These are phyloP conservation scores for Sclerotiophoma versabilis DNA, from an alignment of 2,329 filamentous ascomycete genomes.

Conservation along the genomic window DNA sequence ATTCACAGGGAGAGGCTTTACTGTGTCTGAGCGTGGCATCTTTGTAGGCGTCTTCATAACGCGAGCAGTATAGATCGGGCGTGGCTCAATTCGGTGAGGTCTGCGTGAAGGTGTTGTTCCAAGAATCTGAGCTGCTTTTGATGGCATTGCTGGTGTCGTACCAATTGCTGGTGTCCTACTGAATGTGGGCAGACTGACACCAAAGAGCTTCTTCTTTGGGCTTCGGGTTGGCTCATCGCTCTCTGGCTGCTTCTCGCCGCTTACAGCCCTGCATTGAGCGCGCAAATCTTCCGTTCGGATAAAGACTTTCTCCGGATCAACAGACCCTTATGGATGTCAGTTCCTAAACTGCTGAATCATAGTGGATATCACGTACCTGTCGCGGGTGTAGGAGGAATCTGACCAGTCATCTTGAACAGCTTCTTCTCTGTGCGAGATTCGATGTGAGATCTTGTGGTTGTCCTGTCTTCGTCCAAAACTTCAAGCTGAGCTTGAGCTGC, in stretches of 20 bases:
- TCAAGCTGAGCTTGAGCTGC: conserved; percentile 26
- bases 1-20: conserved; percentile 35
- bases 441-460: conserved; percentile 50
- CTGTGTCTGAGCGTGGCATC: conserved; percentile 31
- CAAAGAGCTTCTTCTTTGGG: conserved; percentile 52
- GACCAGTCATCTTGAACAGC: conserved; percentile 44
- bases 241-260: conserved; percentile 17
- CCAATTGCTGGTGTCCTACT: conserved; percentile 20
- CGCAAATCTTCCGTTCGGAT: conserved; percentile 33
- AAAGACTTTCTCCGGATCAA: conserved; percentile 20
- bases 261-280: conserved; percentile 25
- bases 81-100: conserved; percentile 18
- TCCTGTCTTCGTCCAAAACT: conserved; percentile 34
- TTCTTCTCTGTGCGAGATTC: conserved; percentile 50
- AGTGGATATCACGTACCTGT: conserved; percentile 21
- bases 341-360: too few species aligned
- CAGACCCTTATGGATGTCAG: conserved; percentile 6
- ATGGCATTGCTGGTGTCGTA: conserved; percentile 27
- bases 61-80: conserved; percentile 24
- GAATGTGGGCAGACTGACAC: conserved; percentile 40
- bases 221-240: conserved; percentile 38
- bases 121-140: conserved; percentile 45
- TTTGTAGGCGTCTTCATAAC: conserved; percentile 22
- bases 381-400: conserved; percentile 33
- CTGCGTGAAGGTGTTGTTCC: conserved; percentile 34